phyloP scores from a whole-genome alignment of 83 land plant species.

The Thuja plicata region DNA sequence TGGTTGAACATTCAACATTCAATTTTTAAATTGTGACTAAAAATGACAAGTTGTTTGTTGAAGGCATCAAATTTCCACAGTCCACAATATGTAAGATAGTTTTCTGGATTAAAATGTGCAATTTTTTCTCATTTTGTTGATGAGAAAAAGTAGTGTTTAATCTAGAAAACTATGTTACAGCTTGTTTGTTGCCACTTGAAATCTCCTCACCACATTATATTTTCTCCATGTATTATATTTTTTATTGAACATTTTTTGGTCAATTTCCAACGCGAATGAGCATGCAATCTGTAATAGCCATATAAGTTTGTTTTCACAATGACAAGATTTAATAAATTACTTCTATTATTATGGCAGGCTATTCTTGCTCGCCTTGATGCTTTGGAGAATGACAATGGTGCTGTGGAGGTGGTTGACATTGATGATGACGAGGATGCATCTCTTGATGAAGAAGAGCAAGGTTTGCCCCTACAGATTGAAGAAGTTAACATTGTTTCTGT shows the following conservation, averaged over 20 bases:
- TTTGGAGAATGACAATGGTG: conserved; percentile 73
- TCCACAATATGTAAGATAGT: too few relatives aligned
- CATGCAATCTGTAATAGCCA: not conserved
- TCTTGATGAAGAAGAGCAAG: conserved; percentile 74
- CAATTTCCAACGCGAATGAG: not conserved
- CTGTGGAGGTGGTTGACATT: conserved; percentile 45
- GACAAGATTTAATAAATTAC: not conserved
- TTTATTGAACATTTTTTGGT: not conserved
- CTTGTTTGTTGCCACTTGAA: not conserved
- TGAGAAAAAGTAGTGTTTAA: too few relatives aligned
- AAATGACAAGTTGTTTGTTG: not conserved
- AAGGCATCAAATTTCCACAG: too few relatives aligned
- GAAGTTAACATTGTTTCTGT: not conserved
- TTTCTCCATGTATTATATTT: not conserved
- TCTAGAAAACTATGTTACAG: too few relatives aligned
- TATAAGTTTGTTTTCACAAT: not conserved
- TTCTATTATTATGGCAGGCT: conserved; percentile 43
- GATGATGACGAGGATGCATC: conserved; percentile 79
- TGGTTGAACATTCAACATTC: not conserved
- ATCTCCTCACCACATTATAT: not conserved
- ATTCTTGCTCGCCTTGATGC: conserved; percentile 84
- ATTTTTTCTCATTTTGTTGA: too few relatives aligned
- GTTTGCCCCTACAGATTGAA: conserved; percentile 16
- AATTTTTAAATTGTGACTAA: not conserved
- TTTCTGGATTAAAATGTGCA: too few relatives aligned